Percentiles rank a stretch among this genome's conserved stretches.
Evolutionary conservation across 169 alveolate species (phyloP).

Genomic region (Cryptosporidium ubiquitum): DNA sequence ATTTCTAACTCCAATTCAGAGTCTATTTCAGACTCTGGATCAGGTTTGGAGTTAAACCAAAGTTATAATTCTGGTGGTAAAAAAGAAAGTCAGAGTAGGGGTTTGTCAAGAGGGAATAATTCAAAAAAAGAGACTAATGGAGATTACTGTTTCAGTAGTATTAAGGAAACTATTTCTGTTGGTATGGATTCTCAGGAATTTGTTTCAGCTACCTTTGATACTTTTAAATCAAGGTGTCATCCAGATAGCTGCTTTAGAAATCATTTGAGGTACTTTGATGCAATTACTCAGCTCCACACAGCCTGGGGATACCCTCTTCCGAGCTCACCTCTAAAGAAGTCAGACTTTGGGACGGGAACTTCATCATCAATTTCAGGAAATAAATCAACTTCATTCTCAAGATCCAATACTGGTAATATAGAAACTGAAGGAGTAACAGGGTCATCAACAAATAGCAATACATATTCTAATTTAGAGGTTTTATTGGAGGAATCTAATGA

Average conservation of each 20-base stretch:
- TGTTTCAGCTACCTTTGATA: constrained; percentile 28
- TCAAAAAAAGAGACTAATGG: neutral
- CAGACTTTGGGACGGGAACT: neutral
- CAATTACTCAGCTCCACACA: constrained; percentile 77
- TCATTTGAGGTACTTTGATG: constrained; percentile 77
- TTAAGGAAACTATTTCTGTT: constrained; percentile 11
- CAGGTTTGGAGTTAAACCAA: neutral
- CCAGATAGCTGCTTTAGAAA: constrained; percentile 75
- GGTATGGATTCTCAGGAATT: constrained; percentile 58
- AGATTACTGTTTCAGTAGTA: constrained; percentile 75
- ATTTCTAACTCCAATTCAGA: neutral
- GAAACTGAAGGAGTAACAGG: neutral
- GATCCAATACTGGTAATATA: neutral
- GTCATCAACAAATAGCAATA: neutral
- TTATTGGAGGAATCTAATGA: constrained; percentile 78
- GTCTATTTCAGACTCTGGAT: neutral
- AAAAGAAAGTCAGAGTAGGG: neutral
- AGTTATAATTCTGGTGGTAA: neutral
- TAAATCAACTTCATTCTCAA: neutral
- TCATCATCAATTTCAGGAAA: neutral
- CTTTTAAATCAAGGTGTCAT: constrained; percentile 68
- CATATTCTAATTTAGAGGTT: constrained; percentile 70
- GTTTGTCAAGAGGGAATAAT: neutral
- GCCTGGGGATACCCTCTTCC: constrained; percentile 78
- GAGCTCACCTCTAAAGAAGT: constrained; percentile 20